Evolutionary conservation across 2,329 filamentous ascomycete genomes (phyloP), one percentile per base, ranked within the genome.

Genomic region (Cladosporium halotolerans): DNA sequence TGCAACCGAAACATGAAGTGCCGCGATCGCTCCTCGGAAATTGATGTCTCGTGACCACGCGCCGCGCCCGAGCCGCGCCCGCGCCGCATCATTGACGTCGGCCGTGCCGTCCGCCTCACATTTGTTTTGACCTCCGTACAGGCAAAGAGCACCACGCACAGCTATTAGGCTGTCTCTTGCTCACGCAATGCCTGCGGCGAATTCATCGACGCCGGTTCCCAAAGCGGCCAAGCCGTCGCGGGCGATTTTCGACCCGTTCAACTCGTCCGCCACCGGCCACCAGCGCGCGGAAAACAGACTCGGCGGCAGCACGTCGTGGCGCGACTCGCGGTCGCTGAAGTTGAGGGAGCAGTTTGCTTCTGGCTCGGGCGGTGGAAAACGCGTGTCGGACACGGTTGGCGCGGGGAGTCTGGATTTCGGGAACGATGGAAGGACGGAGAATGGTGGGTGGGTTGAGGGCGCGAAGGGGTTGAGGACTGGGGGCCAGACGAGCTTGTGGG

Each of bases 181-280:
- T 28, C 23, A 28, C 23, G 23, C n/a, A 13, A 51, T 51, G 48
- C 42, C 48, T 1, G 18, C 48, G 2, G 18, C 13, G 9, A 51
- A 51, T 5, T 44, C 48, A 8, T 31, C 44, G 3, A 42, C 19
- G 8, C 51, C 36, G 3, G 40, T 44, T 4, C 95, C 90, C 55
- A 82, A 95, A 64, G 95, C 95, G 79, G 95, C 95, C 88, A 90
- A 96, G 80, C 82, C 96, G 58, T 85, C 95, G 72, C 87, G 89
- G 71, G 89, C 95, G 78, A 96, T 95, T 81, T 81, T 96, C 60
- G 95, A 90, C 62, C 85, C 96, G 70, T 96, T 92, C 91, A 96
- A 92, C 67, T 95, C 89, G 63, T 92, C 89, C 57, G 90, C 96
- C 70, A 89, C 83, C 63, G 84, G 81, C 65, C 89, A 96, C 67